Percentiles rank a stretch among this genome's conserved stretches.
Evolutionary conservation across 164 flowering plant genomes (phyloP).

Genomic region (Kingdonia uniflora): DNA sequence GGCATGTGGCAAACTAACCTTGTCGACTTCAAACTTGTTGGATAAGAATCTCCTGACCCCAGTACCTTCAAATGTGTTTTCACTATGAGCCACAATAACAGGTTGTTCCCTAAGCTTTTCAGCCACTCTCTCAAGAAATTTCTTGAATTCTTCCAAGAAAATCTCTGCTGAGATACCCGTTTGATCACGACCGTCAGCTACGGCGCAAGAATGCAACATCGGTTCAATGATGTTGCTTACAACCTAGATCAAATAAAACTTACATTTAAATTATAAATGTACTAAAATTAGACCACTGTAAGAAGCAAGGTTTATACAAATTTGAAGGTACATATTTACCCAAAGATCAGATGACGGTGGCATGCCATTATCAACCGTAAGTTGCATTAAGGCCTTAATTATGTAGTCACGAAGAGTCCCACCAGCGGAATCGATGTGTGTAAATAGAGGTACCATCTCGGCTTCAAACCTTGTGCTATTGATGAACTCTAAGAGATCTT

Average conservation of each 20-base stretch:
- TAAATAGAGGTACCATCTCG: constrained; percentile 46
- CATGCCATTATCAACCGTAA: constrained; percentile 86
- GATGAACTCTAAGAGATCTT: constrained; percentile 70
- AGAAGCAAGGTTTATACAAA: too few species aligned
- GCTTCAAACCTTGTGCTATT: constrained; percentile 48
- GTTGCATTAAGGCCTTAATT: constrained; percentile 41
- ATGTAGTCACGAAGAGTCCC: constrained; percentile 40
- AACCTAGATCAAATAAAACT: constrained; percentile 31
- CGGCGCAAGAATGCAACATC: constrained; percentile 26
- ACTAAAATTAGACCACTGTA: too few species aligned
- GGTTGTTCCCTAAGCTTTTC: constrained; percentile 64
- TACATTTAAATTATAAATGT: neutral
- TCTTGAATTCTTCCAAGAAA: constrained; percentile 52
- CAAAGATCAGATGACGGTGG: constrained; percentile 85
- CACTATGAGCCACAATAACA: constrained; percentile 89
- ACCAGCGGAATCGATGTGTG: constrained; percentile 28
- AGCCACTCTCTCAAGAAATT: constrained; percentile 34
- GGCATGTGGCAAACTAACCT: constrained; percentile 32
- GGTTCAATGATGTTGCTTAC: constrained; percentile 70
- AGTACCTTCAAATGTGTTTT: constrained; percentile 79
- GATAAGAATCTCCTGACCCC: constrained; percentile 62
- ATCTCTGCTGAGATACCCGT: constrained; percentile 34
- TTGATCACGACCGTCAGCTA: constrained; percentile 16
- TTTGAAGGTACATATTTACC: constrained; percentile 33
- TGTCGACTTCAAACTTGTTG: constrained; percentile 76